Evolutionary conservation across 139 green algal genomes (phyloP), one percentile per base, ranked within the genome.

Genomic region (Micractinium sp.): DNA sequence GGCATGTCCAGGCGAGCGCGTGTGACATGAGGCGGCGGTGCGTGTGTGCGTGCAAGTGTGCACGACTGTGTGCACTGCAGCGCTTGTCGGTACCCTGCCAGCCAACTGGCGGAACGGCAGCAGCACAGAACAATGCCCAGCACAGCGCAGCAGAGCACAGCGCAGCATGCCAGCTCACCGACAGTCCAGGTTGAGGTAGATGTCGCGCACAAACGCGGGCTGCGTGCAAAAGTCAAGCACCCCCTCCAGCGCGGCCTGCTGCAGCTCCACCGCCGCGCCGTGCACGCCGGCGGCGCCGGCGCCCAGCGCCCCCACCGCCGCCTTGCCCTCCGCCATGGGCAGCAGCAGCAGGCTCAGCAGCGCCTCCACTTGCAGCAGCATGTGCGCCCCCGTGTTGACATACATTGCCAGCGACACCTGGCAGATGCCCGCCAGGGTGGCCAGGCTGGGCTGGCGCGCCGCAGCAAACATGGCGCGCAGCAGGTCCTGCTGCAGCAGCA

Each of bases 151-250:
- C 63, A 73, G 12, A 29, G 63, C 63, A 20, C 63, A 73, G 63
- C 63, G 63, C 63, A 73, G 63, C 63, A 20, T n/a, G 20, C 63
- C 63, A 71, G 63, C 92, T 7, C 96, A 73, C 77, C 93, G 91
- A 92, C 96, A 99, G 93, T 99, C 98, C 86, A 97, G 95, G 83
- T 99, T 99, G 76, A 96, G 92, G 89, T 96, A 99, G 18, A 96
- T 92, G 53, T 98, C 95, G 36, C 94, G 91, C 60, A 98, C 89
- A 89, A 99, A 99, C 47, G 90, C 90, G 19, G 96, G 94, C 87
- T 98, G 96, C 25, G 71, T 5, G 94, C 94, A 96, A 23, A 99
- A 95, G 91, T 99, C 98, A 35, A 99, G 93, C 27, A 99, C 78
- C 4, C 93, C 95, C 92, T 99, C 98, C 78, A 99, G 89, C 29